Evolutionary conservation across 2,329 filamentous ascomycete genomes (phyloP).

Genomic region (Diaporthe ilicicola): DNA sequence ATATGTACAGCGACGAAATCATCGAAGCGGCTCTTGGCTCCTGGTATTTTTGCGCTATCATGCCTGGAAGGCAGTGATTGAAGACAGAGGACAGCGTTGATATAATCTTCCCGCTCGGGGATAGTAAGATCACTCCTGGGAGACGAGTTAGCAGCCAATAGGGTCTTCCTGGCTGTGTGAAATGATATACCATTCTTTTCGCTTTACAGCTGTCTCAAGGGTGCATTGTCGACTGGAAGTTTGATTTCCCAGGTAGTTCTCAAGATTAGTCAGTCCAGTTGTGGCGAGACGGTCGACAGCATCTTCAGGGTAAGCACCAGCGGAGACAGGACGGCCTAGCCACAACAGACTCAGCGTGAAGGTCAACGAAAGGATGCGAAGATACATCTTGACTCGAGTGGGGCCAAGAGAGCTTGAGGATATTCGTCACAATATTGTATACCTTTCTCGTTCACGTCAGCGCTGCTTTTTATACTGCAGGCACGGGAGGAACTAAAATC

Average conservation of each 20-base stretch:
- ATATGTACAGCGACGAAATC: conserved; percentile 20
- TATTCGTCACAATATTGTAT: background rate
- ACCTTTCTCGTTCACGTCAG: background rate
- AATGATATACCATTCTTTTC: background rate
- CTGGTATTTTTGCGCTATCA: background rate
- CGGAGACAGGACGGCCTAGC: background rate
- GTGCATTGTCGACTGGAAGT: background rate
- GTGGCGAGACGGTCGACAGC: background rate
- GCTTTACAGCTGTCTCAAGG: conserved; percentile 5
- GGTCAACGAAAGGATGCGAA: background rate
- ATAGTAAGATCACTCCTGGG: conserved; percentile 14
- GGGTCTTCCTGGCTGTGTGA: no score
- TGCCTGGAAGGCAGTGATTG: background rate
- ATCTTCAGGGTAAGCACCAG: background rate
- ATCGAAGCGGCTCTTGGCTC: conserved; percentile 20
- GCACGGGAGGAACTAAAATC: background rate
- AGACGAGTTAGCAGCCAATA: background rate
- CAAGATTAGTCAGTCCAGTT: background rate
- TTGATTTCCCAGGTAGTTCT: background rate
- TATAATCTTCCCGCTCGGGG: conserved; percentile 7
- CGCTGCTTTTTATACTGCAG: background rate
- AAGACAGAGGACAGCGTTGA: conserved; percentile 18
- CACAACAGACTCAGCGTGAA: background rate
- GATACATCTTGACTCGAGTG: background rate
- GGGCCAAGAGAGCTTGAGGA: background rate